Percentiles rank a stretch among this genome's conserved stretches.
Conservation (phyloP, 2,329 filamentous ascomycete species). For the Scorias spongiosa region DNA sequence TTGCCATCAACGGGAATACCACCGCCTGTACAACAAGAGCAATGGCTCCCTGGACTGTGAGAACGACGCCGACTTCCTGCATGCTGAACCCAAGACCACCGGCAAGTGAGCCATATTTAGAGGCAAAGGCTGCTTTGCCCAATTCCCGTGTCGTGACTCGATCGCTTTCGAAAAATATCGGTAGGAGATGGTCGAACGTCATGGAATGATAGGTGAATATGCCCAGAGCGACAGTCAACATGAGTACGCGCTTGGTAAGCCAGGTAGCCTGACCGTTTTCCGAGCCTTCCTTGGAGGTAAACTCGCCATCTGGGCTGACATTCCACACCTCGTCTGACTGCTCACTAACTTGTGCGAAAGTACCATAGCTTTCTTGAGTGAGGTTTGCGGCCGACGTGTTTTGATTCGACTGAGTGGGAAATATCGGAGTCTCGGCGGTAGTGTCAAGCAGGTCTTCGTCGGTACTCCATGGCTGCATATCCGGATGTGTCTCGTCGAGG, state of each 20-base stretch:
- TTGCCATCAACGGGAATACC: slow-evolving; percentile 51
- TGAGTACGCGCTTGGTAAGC: slow-evolving; percentile 51
- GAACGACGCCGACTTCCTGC: slow-evolving; percentile 51
- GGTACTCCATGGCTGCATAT: slow-evolving; percentile 46
- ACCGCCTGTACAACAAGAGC: slow-evolving; percentile 59
- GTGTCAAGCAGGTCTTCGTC: slow-evolving; percentile 24
- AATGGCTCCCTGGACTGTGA: slow-evolving; percentile 55
- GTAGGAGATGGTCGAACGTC: slow-evolving; percentile 83
- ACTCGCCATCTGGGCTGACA: slow-evolving; percentile 32
- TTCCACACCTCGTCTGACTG: slow-evolving; percentile 39
- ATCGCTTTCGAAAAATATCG: slow-evolving; percentile 82
- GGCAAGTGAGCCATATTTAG: slow-evolving; percentile 21
- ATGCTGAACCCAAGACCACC: slow-evolving; percentile 53
- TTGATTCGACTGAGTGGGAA: slow-evolving; percentile 49
- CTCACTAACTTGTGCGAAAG: slow-evolving; percentile 32
- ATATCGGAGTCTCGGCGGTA: slow-evolving; percentile 54
- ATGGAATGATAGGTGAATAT: slow-evolving; percentile 93
- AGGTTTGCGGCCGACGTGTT: slow-evolving; percentile 59
- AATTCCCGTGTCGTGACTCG: slow-evolving; percentile 30
- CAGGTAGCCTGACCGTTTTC: slow-evolving; percentile 26
- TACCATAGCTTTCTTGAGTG: slow-evolving; percentile 46
- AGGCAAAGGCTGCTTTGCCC: slow-evolving; percentile 11
- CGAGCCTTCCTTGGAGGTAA: slow-evolving; percentile 17
- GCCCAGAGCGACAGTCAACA: slow-evolving; percentile 65
- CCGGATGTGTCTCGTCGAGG: slow-evolving; percentile 78